A percentile compares a stretch with the other conserved stretches of the same genome.
Conservation (phyloP, 306 rosid species). For the Prunus dulcis region DNA sequence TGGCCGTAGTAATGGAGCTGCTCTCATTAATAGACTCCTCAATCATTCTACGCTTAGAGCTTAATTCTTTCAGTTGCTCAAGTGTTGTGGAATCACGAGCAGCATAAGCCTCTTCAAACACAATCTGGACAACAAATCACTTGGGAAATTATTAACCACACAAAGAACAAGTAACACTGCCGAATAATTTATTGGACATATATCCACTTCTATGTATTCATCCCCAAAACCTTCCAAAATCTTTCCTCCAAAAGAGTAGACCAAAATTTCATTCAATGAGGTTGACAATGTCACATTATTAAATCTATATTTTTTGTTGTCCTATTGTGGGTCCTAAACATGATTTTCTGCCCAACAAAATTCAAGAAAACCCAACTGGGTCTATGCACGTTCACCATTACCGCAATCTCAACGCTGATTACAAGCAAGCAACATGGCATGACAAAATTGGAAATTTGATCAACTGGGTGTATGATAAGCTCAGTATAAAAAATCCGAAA, state of each 20-base stretch:
- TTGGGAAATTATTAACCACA: background rate
- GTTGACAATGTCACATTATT: too few relatives aligned
- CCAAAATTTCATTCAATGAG: background rate
- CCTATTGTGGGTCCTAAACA: background rate
- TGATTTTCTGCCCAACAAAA: background rate
- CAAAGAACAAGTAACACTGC: background rate
- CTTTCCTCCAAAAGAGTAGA: background rate
- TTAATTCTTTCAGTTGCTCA: conserved; percentile 77
- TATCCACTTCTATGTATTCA: background rate
- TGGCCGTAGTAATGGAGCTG: conserved; percentile 62
- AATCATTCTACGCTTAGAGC: conserved; percentile 65
- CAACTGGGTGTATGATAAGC: background rate
- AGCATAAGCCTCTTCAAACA: conserved; percentile 58
- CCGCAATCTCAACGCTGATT: background rate
- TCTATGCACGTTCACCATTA: background rate
- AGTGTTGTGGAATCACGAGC: conserved; percentile 64
- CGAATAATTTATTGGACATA: background rate
- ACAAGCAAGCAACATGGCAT: background rate
- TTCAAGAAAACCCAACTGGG: conserved; percentile 1
- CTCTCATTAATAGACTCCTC: conserved; percentile 60
- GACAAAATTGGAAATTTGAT: background rate
- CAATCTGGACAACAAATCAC: conserved; percentile 43
- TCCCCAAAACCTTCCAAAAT: background rate
- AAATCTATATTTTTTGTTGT: too few relatives aligned
- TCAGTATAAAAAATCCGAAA: background rate